These are phyloP conservation scores for Saccharomycopsis fermentans DNA, from an alignment of 805 yeast species.

Conservation along the genomic window DNA sequence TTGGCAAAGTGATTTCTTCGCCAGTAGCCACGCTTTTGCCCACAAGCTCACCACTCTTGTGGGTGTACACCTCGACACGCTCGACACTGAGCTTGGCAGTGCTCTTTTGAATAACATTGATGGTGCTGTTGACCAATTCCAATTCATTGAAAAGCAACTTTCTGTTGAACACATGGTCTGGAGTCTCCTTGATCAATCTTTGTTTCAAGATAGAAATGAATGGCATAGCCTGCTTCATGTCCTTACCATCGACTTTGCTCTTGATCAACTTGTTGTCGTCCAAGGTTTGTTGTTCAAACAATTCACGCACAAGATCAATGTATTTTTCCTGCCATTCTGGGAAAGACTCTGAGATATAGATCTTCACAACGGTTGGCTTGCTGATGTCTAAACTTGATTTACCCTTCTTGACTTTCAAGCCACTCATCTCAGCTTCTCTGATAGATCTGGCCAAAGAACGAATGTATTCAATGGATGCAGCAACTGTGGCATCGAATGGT, in stretches of 20 bases:
- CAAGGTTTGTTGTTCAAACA: constrained; percentile 54
- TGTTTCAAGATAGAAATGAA: constrained; percentile 80
- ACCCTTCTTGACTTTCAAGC: constrained; percentile 76
- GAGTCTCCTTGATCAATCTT: constrained; percentile 58
- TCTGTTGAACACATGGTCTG: constrained; percentile 80
- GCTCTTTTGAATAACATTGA: constrained; percentile 49
- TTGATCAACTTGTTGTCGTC: constrained; percentile 56
- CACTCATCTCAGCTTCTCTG: constrained; percentile 87
- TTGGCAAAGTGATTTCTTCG: constrained; percentile 53
- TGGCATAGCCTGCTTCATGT: constrained; percentile 98
- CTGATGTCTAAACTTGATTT: constrained; percentile 68
- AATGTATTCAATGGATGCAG: constrained; percentile 69
- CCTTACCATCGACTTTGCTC: constrained; percentile 61
- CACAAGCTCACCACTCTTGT: constrained; percentile 48
- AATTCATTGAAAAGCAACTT: constrained; percentile 75
- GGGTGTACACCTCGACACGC: constrained; percentile 49
- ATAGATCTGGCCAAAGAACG: constrained; percentile 70
- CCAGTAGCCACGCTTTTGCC: constrained; percentile 66
- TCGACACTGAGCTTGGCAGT: constrained; percentile 49
- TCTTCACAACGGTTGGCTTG: constrained; percentile 61
- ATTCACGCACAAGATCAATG: constrained; percentile 66
- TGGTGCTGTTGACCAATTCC: constrained; percentile 47
- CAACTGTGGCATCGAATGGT: constrained; percentile 50
- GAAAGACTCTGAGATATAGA: constrained; percentile 71
- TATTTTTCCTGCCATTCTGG: constrained; percentile 89